A percentile compares a stretch with the other conserved stretches of the same genome.
Evolutionary conservation across 2,329 filamentous ascomycete genomes (phyloP).

Genomic region (Taxawa tesnikishii): DNA sequence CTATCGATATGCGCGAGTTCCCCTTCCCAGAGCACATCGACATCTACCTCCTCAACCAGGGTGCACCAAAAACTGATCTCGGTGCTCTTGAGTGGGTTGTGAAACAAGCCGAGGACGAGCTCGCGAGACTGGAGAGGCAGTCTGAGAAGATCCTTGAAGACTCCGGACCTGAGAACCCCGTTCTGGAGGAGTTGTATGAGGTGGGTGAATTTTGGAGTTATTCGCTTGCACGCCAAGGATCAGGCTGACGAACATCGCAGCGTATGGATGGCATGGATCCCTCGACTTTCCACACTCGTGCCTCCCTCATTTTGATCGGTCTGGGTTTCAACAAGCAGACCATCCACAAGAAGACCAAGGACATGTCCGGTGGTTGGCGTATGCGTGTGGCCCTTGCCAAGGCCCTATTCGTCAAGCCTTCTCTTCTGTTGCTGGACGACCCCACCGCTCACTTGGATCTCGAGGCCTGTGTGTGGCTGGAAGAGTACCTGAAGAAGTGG

Average conservation of each 20-base stretch:
- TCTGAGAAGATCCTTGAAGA: constrained; percentile 86
- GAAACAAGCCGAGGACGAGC: constrained; percentile 81
- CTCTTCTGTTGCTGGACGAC: constrained; percentile 89
- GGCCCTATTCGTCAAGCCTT: constrained; percentile 96
- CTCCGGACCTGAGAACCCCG: constrained; percentile 79
- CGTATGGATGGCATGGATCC: constrained; percentile 99
- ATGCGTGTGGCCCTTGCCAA: constrained; percentile 98
- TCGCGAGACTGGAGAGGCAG: constrained; percentile 76
- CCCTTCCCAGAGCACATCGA: constrained; percentile 94
- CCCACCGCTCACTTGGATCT: constrained; percentile 98
- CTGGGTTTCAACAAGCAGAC: constrained; percentile 98
- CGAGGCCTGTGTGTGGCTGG: constrained; percentile 98
- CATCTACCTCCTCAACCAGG: constrained; percentile 96
- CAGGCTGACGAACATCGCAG: constrained; percentile 33
- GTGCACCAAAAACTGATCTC: constrained; percentile 75
- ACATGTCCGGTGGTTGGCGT: constrained; percentile 99
- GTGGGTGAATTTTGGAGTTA: constrained; percentile 51
- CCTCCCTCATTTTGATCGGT: constrained; percentile 93
- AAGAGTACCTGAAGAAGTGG: constrained; percentile 99
- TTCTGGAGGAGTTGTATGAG: constrained; percentile 91
- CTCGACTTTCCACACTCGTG: constrained; percentile 89
- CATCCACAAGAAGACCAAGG: constrained; percentile 99
- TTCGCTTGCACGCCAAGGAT: too few species aligned
- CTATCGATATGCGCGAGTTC: constrained; percentile 86
- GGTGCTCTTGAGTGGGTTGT: constrained; percentile 97